Conservation (phyloP, 1,284 basidiomycete species). For the Chalciporus piperatoides region DNA sequence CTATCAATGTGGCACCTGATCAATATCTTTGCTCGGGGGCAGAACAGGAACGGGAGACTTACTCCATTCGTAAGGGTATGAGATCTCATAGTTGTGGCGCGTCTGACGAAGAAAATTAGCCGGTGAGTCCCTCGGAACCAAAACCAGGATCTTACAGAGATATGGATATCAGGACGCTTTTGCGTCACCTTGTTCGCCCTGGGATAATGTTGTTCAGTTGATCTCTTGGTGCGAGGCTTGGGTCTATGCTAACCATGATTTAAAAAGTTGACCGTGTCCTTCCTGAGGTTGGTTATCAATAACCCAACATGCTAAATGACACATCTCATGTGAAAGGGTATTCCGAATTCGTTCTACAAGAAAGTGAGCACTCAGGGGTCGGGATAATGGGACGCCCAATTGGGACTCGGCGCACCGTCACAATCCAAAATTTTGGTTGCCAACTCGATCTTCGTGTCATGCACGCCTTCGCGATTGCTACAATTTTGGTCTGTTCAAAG, state of each 20-base stretch:
- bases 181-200: constrained; percentile 67
- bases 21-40: background rate
- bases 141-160: constrained; percentile 52
- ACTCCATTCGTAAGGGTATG: constrained; percentile 78
- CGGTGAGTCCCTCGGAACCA: background rate
- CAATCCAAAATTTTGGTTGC: constrained; percentile 75
- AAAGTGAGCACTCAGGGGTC: background rate
- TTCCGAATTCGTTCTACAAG: constrained; percentile 67
- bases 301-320: constrained; percentile 81
- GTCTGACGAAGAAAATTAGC: constrained; percentile 42
- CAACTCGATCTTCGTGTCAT: constrained; percentile 64
- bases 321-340: constrained; percentile 85
- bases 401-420: constrained; percentile 44
- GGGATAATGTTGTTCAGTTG: background rate
- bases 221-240: background rate
- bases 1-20: constrained; percentile 32
- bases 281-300: constrained; percentile 65
- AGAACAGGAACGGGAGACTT: constrained; percentile 26
- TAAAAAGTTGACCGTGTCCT: constrained; percentile 66
- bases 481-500: constrained; percentile 26
- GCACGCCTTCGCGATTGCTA: constrained; percentile 50
- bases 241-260: constrained; percentile 52
- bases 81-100: constrained; percentile 72
- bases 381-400: background rate
- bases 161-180: constrained; percentile 59